phyloP scores from a whole-genome alignment of 208 protist species.

The Trypanosomatidae sp. region DNA sequence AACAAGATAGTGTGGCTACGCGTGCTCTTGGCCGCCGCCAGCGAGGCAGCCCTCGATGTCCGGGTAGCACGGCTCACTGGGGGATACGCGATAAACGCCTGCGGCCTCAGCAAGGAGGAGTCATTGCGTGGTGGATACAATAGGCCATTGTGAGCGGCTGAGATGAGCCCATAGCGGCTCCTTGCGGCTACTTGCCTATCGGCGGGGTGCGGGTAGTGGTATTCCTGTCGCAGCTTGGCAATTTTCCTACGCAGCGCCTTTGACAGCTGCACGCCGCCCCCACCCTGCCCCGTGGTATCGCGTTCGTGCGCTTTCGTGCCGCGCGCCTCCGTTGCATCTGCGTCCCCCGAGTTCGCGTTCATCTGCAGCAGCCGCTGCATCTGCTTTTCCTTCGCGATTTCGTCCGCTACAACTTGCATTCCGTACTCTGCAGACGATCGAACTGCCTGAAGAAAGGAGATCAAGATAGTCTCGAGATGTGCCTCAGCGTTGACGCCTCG shows the following conservation, averaged over 20 bases:
- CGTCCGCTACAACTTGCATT: slow-evolving; percentile 90
- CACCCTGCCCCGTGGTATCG: slow-evolving; percentile 9
- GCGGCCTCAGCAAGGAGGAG: slow-evolving; percentile 53
- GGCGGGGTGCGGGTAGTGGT: slow-evolving; percentile 39
- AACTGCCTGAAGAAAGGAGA: slow-evolving; percentile 56
- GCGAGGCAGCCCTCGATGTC: slow-evolving; percentile 10
- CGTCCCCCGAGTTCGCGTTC: slow-evolving; percentile 33
- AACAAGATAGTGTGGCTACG: slow-evolving; percentile 61
- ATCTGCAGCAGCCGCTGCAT: slow-evolving; percentile 90
- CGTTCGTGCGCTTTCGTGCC: slow-evolving; percentile 17
- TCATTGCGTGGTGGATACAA: slow-evolving; percentile 61
- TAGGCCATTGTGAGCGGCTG: slow-evolving; percentile 63
- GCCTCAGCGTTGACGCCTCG: slow-evolving; percentile 56
- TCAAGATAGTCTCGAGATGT: slow-evolving; percentile 68
- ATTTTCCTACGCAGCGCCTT: slow-evolving; percentile 51
- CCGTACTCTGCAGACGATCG: slow-evolving; percentile 76
- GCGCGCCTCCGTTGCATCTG: slow-evolving; percentile 23
- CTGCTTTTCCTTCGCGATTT: slow-evolving; percentile 88
- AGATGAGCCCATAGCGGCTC: slow-evolving; percentile 68
- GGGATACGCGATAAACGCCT: slow-evolving; percentile 40
- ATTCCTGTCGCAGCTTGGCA: slow-evolving; percentile 38
- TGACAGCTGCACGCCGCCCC: slow-evolving; percentile 41
- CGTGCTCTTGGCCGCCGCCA: slow-evolving; percentile 26
- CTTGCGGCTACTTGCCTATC: slow-evolving; percentile 24
- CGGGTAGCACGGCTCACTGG: slow-evolving; percentile 26